Conservation (phyloP, 2,329 filamentous ascomycete genomes). For the Catunica adiposa region DNA sequence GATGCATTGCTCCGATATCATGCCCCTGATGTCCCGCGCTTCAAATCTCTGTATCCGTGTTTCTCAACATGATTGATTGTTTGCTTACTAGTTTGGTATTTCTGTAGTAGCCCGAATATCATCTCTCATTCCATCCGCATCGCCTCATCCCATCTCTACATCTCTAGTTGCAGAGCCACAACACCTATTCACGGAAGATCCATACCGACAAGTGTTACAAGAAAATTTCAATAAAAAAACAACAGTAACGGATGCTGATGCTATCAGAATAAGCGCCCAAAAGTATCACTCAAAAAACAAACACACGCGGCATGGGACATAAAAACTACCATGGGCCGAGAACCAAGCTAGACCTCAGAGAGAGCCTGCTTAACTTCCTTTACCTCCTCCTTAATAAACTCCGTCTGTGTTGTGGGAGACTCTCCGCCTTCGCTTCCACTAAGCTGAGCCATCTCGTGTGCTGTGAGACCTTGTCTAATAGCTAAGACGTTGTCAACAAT, state of each 20-base stretch:
- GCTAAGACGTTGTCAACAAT: constrained; percentile 92
- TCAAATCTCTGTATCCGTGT: background rate
- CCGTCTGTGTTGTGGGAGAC: background rate
- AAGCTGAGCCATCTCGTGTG: constrained; percentile 13
- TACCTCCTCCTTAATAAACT: background rate
- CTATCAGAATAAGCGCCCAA: no score
- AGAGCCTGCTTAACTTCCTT: background rate
- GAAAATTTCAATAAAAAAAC: no score
- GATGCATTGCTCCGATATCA: background rate
- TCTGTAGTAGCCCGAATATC: background rate
- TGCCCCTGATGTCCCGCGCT: background rate
- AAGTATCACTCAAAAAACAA: no score
- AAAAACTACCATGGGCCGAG: no score
- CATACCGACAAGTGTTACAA: no score
- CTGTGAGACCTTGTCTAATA: constrained; percentile 75
- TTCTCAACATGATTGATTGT: background rate
- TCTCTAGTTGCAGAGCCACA: no score
- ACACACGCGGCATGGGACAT: no score
- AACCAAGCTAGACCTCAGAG: background rate
- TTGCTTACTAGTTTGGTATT: background rate
- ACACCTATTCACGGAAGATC: no score
- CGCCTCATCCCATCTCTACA: no score
- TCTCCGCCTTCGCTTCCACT: constrained; percentile 1
- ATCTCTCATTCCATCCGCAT: background rate
- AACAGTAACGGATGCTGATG: no score